Conservation (phyloP, 495 filamentous ascomycete genomes). For the Podospora australis region DNA sequence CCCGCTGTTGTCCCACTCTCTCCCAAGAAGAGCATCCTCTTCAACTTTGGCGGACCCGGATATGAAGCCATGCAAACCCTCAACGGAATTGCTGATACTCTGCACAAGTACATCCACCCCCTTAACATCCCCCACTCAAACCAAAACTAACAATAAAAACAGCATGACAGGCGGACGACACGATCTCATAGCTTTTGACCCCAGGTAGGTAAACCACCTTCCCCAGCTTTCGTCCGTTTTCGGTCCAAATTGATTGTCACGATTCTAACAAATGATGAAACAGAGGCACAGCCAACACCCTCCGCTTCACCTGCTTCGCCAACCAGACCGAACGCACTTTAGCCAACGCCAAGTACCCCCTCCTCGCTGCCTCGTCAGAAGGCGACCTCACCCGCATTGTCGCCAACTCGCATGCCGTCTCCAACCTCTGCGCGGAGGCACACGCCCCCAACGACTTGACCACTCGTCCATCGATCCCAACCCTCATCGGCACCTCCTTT, state of each 20-base stretch:
- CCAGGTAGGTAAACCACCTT: constrained; percentile 21
- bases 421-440: background rate
- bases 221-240: background rate
- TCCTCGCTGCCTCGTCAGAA: too few relatives aligned
- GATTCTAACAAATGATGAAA: too few relatives aligned
- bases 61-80: constrained; percentile 17
- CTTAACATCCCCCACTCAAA: background rate
- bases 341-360: background rate
- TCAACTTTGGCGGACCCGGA: constrained; percentile 44
- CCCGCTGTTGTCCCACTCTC: constrained; percentile 22
- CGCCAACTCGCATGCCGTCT: constrained; percentile 1
- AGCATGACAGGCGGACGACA: constrained; percentile 25
- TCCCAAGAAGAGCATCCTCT: constrained; percentile 34
- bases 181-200: constrained; percentile 38
- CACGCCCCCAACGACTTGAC: constrained; percentile 11
- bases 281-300: constrained; percentile 32
- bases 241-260: too few relatives aligned
- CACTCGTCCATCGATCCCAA: constrained; percentile 14
- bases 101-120: constrained; percentile 20
- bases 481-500: constrained; percentile 33
- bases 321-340: constrained; percentile 1
- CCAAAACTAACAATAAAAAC: background rate
- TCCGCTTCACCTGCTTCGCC: constrained; percentile 33
- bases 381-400: background rate
- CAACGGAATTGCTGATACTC: constrained; percentile 7